Conservation (phyloP, 208 protist genomes). For the Wallacemonas sp. region DNA sequence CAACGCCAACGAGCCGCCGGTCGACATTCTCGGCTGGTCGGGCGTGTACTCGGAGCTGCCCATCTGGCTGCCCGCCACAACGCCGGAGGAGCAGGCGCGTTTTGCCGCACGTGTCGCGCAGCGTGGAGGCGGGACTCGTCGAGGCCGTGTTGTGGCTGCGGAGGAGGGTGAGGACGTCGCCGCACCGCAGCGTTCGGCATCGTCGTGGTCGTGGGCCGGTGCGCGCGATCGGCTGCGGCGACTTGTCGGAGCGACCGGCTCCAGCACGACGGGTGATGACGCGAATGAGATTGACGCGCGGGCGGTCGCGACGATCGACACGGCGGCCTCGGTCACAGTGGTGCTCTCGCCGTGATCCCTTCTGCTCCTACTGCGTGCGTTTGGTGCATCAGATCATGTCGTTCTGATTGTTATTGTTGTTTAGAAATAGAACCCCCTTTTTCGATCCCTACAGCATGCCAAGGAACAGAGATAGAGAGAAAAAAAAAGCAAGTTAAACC, state of each 20-base stretch:
- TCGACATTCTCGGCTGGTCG: conserved; percentile 57
- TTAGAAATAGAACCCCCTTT: too few species aligned
- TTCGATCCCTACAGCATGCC: too few species aligned
- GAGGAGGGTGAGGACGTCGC: neutral
- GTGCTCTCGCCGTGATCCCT: conserved; percentile 8
- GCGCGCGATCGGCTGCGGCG: neutral
- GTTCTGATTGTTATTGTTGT: conserved; percentile 12
- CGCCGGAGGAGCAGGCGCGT: neutral
- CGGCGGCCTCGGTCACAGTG: conserved; percentile 17
- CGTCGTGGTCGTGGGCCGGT: conserved; percentile 2
- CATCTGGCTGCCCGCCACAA: conserved; percentile 34
- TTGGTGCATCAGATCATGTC: neutral
- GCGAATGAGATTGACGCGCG: neutral
- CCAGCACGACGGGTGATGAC: neutral
- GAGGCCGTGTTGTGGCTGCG: neutral
- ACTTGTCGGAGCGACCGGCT: neutral
- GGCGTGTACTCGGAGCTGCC: conserved; percentile 37
- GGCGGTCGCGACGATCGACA: neutral
- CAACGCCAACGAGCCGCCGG: neutral
- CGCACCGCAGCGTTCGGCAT: neutral
- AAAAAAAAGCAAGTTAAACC: too few species aligned
- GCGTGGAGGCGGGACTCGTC: neutral
- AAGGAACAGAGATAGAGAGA: too few species aligned
- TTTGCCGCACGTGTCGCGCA: neutral
- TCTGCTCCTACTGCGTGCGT: too few species aligned